A percentile compares a stretch with the other conserved stretches of the same genome.
Conservation (phyloP, 164 flowering plant species). For the Berberis thunbergii region DNA sequence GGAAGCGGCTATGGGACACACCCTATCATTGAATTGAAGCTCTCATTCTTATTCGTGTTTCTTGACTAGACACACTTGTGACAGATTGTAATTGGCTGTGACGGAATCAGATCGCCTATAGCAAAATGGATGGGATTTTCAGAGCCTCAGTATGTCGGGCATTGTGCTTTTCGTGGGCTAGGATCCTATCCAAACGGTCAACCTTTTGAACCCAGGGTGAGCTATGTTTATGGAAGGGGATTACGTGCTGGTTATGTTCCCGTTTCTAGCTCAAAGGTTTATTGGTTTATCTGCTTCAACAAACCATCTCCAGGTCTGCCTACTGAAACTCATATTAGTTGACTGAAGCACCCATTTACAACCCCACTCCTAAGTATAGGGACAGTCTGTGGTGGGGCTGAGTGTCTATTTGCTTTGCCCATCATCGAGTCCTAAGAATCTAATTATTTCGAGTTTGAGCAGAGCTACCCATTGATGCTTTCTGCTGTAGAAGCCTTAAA, state of each 20-base stretch:
- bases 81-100: constrained; percentile 88
- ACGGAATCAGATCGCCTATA: constrained; percentile 75
- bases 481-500: no score
- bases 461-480: no score
- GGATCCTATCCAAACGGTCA: constrained; percentile 62
- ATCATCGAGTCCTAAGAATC: neutral
- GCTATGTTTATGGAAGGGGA: constrained; percentile 80
- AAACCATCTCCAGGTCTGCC: constrained; percentile 62
- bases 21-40: no score
- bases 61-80: neutral
- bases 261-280: constrained; percentile 75
- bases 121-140: constrained; percentile 95
- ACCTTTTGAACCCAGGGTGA: constrained; percentile 57
- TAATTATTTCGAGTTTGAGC: no score
- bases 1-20: no score
- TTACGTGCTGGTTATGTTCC: constrained; percentile 84
- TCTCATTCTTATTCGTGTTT: neutral
- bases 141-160: constrained; percentile 75
- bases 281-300: constrained; percentile 95
- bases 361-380: no score
- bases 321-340: neutral
- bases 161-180: constrained; percentile 87
- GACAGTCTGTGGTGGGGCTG: no score
- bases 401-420: no score
- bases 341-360: neutral